Percentiles rank a stretch among this genome's conserved stretches.
phyloP scores from a whole-genome alignment of 495 filamentous ascomycete species.

The Cetradonia linearis region DNA sequence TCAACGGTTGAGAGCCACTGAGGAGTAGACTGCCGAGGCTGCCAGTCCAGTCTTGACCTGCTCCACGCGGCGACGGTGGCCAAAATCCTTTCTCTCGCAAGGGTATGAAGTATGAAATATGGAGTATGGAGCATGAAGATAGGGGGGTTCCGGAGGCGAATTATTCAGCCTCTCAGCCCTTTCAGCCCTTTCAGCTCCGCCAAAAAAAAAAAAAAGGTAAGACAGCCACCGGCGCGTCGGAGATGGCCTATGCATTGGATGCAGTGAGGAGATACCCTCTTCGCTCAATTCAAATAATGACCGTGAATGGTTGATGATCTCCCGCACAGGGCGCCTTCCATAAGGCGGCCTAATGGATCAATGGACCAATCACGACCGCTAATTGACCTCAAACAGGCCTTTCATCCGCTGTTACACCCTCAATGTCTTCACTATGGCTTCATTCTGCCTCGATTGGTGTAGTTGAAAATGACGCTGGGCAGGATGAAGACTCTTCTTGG shows the following conservation, averaged over 20 bases:
- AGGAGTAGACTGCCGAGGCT: too few relatives aligned
- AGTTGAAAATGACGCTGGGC: too few relatives aligned
- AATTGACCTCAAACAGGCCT: background rate
- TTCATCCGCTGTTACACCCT: constrained; percentile 2
- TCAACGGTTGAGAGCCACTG: background rate
- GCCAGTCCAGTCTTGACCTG: background rate
- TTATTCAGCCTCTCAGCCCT: background rate
- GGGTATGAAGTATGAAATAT: too few relatives aligned
- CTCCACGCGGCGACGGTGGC: background rate
- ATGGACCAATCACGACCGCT: background rate
- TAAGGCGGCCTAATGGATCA: background rate
- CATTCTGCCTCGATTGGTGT: background rate
- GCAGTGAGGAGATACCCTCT: background rate
- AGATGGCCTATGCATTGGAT: constrained; percentile 5
- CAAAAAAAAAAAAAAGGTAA: background rate
- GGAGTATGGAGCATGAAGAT: too few relatives aligned
- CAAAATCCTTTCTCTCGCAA: too few relatives aligned
- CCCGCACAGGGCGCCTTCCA: constrained; percentile 3
- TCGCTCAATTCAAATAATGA: background rate
- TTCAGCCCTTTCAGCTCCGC: background rate
- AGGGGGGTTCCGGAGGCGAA: background rate
- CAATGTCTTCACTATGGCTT: background rate
- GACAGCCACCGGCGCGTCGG: background rate
- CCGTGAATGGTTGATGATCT: background rate
- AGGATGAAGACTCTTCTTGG: too few relatives aligned